These are phyloP conservation scores for Apostasia ramifera DNA, from an alignment of 106 monocot genomes.

Conservation along the genomic window DNA sequence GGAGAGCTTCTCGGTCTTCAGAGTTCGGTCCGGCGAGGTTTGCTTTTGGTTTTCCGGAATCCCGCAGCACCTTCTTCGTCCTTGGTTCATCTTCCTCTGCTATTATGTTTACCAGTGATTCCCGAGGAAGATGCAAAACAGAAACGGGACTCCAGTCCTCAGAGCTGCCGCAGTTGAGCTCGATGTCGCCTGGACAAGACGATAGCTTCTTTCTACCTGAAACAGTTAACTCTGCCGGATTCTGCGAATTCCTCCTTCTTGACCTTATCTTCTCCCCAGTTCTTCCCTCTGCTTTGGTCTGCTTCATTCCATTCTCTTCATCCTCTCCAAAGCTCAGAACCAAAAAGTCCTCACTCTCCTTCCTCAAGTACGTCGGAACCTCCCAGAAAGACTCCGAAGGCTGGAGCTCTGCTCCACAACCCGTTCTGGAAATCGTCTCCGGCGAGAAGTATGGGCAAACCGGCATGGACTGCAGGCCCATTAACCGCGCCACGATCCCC, in stretches of 20 bases:
- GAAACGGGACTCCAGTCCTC: conserved; percentile 60
- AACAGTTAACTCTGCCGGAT: background rate
- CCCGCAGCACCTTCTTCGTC: background rate
- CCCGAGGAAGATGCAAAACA: conserved; percentile 17
- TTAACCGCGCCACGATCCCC: conserved; percentile 31
- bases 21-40: background rate
- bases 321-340: conserved; percentile 46
- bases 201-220: conserved; percentile 1
- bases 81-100: background rate
- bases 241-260: background rate
- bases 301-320: background rate
- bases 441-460: background rate
- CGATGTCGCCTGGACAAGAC: conserved; percentile 6
- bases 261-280: background rate
- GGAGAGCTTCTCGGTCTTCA: background rate
- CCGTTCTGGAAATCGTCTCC: conserved; percentile 7
- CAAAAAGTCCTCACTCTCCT: conserved; percentile 60
- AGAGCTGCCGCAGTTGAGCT: conserved; percentile 23
- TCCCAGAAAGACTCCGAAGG: conserved; percentile 36
- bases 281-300: conserved; percentile 9
- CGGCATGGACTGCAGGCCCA: conserved; percentile 40
- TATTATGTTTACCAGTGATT: no score
- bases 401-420: background rate
- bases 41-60: background rate
- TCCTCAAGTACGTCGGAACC: conserved; percentile 31